Evolutionary conservation across 176 grass and related monocot species (phyloP).

Genomic region (Eremochloa ophiuroides): DNA sequence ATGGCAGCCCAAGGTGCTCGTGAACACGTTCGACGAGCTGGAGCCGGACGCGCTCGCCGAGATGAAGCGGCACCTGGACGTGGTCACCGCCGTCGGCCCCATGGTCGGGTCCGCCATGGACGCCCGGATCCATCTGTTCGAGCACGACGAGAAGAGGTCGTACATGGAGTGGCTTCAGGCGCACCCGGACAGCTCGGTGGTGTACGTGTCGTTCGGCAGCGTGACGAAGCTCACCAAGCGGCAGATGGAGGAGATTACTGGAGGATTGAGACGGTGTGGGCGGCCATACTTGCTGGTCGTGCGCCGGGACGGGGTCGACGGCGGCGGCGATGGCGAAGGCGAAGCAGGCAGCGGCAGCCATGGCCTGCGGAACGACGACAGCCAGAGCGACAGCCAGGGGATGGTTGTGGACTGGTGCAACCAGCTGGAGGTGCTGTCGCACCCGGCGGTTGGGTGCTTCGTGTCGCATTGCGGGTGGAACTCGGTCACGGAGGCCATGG

Average conservation of each 20-base stretch:
- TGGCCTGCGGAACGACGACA: not conserved
- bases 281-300: constrained; percentile 45
- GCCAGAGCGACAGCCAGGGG: no score
- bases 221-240: constrained; percentile 9
- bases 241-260: constrained; percentile 43
- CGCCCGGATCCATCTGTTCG: not conserved
- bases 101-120: not conserved
- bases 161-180: constrained; percentile 48
- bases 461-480: no score
- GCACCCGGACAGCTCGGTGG: constrained; percentile 30
- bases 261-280: not conserved
- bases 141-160: constrained; percentile 10
- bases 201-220: constrained; percentile 69
- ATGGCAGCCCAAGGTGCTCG: constrained; percentile 28
- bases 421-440: no score
- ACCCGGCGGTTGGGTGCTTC: no score
- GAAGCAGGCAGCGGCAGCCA: no score
- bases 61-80: constrained; percentile 3
- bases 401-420: no score
- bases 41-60: constrained; percentile 24
- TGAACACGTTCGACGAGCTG: constrained; percentile 48
- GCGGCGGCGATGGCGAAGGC: not conserved
- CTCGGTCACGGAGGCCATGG: no score
- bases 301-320: constrained; percentile 23
- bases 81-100: constrained; percentile 37